Evolutionary conservation across 73 alveolate genomes (phyloP).

Genomic region (Tetrahymena thermophila): DNA sequence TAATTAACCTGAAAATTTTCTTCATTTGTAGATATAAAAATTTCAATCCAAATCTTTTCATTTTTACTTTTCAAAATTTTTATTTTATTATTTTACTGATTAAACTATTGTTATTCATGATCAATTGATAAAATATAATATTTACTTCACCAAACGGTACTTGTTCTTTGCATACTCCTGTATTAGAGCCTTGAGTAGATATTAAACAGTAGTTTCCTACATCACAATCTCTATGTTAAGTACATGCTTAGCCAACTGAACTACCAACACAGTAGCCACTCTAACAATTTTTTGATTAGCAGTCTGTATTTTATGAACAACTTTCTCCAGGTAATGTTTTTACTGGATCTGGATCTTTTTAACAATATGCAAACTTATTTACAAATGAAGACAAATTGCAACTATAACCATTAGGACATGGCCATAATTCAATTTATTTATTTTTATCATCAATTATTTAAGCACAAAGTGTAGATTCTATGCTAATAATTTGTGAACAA

Average conservation of each 20-base stretch:
- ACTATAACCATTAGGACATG: slow-evolving; percentile 3
- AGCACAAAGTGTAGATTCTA: slow-evolving; percentile 15
- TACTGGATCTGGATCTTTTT: not conserved
- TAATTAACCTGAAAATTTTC: not conserved
- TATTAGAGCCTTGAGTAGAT: not conserved
- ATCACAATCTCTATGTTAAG: slow-evolving; percentile 23
- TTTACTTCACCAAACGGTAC: slow-evolving; percentile 3
- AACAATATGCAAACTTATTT: slow-evolving; percentile 20
- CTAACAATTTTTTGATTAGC: slow-evolving; percentile 11
- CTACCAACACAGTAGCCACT: slow-evolving; percentile 21
- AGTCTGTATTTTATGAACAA: slow-evolving; percentile 13
- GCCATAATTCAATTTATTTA: slow-evolving; percentile 10
- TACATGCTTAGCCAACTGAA: slow-evolving; percentile 3
- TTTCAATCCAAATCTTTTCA: not conserved
- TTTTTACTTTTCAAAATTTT: too few relatives aligned
- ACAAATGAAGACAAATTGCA: slow-evolving; percentile 8
- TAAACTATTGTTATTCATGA: too few relatives aligned
- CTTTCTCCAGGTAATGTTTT: slow-evolving; percentile 36
- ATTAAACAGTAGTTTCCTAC: slow-evolving; percentile 27
- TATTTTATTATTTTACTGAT: too few relatives aligned
- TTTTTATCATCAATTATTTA: slow-evolving; percentile 29
- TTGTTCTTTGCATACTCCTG: slow-evolving; percentile 9
- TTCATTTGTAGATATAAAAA: not conserved
- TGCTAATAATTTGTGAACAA: slow-evolving; percentile 3
- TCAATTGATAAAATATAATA: too few relatives aligned